A percentile compares a stretch with the other conserved stretches of the same genome.
Evolutionary conservation across 1,284 basidiomycete species (phyloP).

Genomic region (Heterobasidion irregulare): DNA sequence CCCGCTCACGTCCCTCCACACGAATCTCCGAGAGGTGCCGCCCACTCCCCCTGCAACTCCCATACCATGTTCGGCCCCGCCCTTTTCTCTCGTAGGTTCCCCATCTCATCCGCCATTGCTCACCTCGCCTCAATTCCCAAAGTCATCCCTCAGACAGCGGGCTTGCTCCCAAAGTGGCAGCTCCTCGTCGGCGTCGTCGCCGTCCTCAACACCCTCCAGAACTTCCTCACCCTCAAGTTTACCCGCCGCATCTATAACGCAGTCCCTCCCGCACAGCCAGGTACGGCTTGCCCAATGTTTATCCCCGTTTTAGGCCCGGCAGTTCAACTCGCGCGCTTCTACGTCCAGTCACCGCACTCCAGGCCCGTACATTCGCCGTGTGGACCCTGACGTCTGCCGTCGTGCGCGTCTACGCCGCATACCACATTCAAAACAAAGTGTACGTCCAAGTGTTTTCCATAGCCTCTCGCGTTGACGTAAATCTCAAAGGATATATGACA

Average conservation of each 20-base stretch:
- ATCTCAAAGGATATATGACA: constrained; percentile 73
- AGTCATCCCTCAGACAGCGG: constrained; percentile 56
- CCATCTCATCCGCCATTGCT: background rate
- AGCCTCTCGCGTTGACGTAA: background rate
- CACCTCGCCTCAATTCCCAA: background rate
- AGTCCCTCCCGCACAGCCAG: constrained; percentile 25
- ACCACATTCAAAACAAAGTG: constrained; percentile 76
- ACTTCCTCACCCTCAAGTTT: constrained; percentile 69
- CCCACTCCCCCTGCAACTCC: background rate
- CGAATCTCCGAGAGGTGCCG: too few species aligned
- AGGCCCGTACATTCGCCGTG: constrained; percentile 79
- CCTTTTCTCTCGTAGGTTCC: background rate
- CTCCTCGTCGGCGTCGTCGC: constrained; percentile 70
- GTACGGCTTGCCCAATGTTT: constrained; percentile 9
- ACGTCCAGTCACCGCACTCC: constrained; percentile 68
- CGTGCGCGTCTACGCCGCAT: constrained; percentile 80
- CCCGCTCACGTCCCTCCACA: too few species aligned
- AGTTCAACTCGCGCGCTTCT: background rate
- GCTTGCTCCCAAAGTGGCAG: constrained; percentile 83
- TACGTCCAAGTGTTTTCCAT: constrained; percentile 28
- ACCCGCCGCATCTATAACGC: constrained; percentile 73
- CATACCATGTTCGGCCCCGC: background rate
- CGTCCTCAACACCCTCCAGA: constrained; percentile 81
- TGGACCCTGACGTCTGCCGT: constrained; percentile 85
- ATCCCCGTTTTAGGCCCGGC: background rate